Conservation (phyloP, 306 rosid genomes). For the Cucurbita argyrosperma region DNA sequence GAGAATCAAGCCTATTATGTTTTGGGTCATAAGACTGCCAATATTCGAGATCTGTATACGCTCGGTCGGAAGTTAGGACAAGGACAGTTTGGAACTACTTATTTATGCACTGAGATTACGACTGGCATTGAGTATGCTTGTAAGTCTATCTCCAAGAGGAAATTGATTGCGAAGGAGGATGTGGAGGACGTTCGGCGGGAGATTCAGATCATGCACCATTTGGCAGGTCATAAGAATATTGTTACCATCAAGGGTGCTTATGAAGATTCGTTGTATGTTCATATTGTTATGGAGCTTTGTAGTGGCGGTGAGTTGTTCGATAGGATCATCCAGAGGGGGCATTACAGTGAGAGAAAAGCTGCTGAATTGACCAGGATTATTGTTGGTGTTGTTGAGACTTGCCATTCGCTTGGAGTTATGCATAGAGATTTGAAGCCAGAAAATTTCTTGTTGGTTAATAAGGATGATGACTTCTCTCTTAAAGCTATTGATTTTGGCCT, state of each 20-base stretch:
- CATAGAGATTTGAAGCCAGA: slow-evolving; percentile 75
- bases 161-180: slow-evolving; percentile 58
- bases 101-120: slow-evolving; percentile 39
- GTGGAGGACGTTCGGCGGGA: slow-evolving; percentile 61
- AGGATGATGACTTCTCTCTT: slow-evolving; percentile 67
- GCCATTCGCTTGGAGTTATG: slow-evolving; percentile 75
- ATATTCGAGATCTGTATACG: slow-evolving; percentile 54
- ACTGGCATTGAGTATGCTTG: slow-evolving; percentile 50
- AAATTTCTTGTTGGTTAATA: slow-evolving; percentile 59
- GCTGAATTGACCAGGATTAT: slow-evolving; percentile 63
- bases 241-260: slow-evolving; percentile 69
- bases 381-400: slow-evolving; percentile 64
- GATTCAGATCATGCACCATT: slow-evolving; percentile 73
- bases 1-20: slow-evolving; percentile 55
- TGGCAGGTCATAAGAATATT: slow-evolving; percentile 58
- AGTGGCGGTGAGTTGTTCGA: slow-evolving; percentile 70
- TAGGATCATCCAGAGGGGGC: slow-evolving; percentile 64
- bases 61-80: slow-evolving; percentile 63
- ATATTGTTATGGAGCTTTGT: slow-evolving; percentile 72
- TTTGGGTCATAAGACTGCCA: slow-evolving; percentile 54
- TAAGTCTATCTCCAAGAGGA: slow-evolving; percentile 63
- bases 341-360: slow-evolving; percentile 60
- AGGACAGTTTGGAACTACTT: slow-evolving; percentile 67
- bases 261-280: slow-evolving; percentile 56
- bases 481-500: slow-evolving; percentile 78